phyloP scores from a whole-genome alignment of 768 basidiomycete species.

The Mycena olivaceomarginata region DNA sequence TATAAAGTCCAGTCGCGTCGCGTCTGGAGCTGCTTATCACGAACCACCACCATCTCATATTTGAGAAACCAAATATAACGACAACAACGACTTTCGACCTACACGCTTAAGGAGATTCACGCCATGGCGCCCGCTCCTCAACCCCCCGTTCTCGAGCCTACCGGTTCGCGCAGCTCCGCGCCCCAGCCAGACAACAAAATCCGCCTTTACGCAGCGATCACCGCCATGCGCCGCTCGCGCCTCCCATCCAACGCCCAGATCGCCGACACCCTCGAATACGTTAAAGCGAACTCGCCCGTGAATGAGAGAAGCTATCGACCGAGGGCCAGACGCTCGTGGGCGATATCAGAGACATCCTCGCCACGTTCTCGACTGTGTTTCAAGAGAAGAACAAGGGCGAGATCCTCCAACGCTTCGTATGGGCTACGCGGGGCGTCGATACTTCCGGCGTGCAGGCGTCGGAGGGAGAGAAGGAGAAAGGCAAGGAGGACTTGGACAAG shows the following conservation, averaged over 20 bases:
- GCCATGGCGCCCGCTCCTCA: slow-evolving; percentile 1
- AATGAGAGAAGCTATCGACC: slow-evolving; percentile 79
- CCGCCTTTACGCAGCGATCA: slow-evolving; percentile 86
- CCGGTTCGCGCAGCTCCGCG: not conserved
- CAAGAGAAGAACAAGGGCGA: slow-evolving; percentile 92
- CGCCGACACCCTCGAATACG: slow-evolving; percentile 81
- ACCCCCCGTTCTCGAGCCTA: not conserved
- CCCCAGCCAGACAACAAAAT: slow-evolving; percentile 62
- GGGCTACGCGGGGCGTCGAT: slow-evolving; percentile 80
- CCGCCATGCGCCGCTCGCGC: slow-evolving; percentile 87
- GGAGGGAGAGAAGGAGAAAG: slow-evolving; percentile 51
- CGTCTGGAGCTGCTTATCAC: not conserved
- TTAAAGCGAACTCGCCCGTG: slow-evolving; percentile 75
- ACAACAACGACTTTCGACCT: not conserved
- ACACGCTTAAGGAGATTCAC: too few species aligned
- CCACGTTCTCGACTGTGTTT: slow-evolving; percentile 77
- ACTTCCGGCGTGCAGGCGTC: slow-evolving; percentile 48
- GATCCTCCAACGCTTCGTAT: slow-evolving; percentile 93
- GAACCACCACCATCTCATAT: not conserved
- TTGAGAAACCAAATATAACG: not conserved
- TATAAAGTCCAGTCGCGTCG: not conserved
- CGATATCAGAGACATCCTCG: slow-evolving; percentile 88
- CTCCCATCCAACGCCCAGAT: slow-evolving; percentile 90
- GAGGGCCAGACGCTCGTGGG: slow-evolving; percentile 87
- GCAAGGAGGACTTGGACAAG: slow-evolving; percentile 44